Evolutionary conservation across 2,329 filamentous ascomycete species (phyloP), one percentile per base, ranked within the genome.

Genomic region (Pyrenophora seminiperda): DNA sequence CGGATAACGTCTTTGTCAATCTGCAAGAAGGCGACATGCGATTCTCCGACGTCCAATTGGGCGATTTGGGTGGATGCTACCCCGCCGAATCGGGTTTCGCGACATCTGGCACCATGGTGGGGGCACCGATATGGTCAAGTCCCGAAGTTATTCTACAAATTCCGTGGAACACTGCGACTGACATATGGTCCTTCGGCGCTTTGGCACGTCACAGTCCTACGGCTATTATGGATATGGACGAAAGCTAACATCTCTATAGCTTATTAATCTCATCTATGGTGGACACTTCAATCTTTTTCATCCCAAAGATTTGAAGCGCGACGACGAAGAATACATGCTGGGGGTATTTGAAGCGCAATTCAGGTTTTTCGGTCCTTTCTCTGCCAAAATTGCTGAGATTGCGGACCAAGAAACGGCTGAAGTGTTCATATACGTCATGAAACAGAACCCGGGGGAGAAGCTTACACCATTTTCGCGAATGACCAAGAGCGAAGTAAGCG

Each of bases 121-220:
- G 72, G 48, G 62, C 73, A 27, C 55, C 68, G 18, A 70, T 75
- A 29, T 76, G 68, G 54, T 54, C 71, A 48, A 76, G 73, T 43
- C 72, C 72, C 46, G 70, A 76, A 58, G 62, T 68, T 15, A 34
- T 62, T 10, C 20, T 65, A 29, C 56, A 60, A 43, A 7, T 58
- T 39, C 51, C 53, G 39, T 75, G 72, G 71, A 72, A 69, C 36
- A 69, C 66, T 31, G 60, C 73, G 17, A 67, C 70, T 34, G 72
- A 76, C 46, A 74, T 76, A 52, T 76, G 72, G 71, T 75, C 73
- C 34, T 73, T 74, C 51, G 69, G 73, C 32, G 56, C 70, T 38
- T 67, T 67, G 54, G 71, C 70, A 59, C 47, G 68, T 67, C 7
- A 27, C 3, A 19, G 11, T 38, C n/a, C 27, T 39, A 36, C 27